A percentile compares a stretch with the other conserved stretches of the same genome.
Conservation (phyloP, 805 yeast species). For the Candida sanyiensis region DNA sequence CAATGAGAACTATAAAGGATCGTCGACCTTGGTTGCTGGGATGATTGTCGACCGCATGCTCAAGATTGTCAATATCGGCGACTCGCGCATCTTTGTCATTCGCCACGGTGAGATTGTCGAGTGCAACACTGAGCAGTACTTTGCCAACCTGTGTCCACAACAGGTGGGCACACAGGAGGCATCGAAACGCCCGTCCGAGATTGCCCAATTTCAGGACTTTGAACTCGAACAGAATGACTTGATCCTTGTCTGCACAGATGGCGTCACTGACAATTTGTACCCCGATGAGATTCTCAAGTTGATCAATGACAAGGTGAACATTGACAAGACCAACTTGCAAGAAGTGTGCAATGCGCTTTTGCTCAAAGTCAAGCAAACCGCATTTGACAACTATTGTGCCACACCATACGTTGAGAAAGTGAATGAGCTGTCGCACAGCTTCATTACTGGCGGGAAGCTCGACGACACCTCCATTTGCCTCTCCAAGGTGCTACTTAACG, state of each 20-base stretch:
- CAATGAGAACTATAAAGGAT: conserved; percentile 40
- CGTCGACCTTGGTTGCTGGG: conserved; percentile 43
- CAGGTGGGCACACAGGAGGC: conserved; percentile 50
- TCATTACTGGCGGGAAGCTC: conserved; percentile 46
- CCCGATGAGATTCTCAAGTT: conserved; percentile 40
- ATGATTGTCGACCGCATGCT: conserved; percentile 44
- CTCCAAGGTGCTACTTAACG: conserved; percentile 34
- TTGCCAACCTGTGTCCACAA: conserved; percentile 42
- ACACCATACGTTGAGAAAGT: conserved; percentile 50
- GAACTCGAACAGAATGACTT: conserved; percentile 37
- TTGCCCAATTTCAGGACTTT: conserved; percentile 41
- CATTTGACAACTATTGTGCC: conserved; percentile 46
- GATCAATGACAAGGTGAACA: conserved; percentile 30
- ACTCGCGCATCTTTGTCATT: conserved; percentile 42
- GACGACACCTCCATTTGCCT: conserved; percentile 50
- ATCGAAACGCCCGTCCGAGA: conserved; percentile 37
- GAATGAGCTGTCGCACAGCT: conserved; percentile 30
- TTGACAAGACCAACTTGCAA: conserved; percentile 29
- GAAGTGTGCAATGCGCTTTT: conserved; percentile 37
- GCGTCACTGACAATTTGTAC: conserved; percentile 47
- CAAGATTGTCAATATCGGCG: conserved; percentile 48
- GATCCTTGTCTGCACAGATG: conserved; percentile 46
- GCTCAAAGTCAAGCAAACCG: conserved; percentile 41
- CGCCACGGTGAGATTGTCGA: conserved; percentile 39
- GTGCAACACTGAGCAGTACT: conserved; percentile 43